These are phyloP conservation scores for Hypoxylon lienhwacheense DNA, from an alignment of 495 filamentous ascomycete genomes.

Conservation along the genomic window DNA sequence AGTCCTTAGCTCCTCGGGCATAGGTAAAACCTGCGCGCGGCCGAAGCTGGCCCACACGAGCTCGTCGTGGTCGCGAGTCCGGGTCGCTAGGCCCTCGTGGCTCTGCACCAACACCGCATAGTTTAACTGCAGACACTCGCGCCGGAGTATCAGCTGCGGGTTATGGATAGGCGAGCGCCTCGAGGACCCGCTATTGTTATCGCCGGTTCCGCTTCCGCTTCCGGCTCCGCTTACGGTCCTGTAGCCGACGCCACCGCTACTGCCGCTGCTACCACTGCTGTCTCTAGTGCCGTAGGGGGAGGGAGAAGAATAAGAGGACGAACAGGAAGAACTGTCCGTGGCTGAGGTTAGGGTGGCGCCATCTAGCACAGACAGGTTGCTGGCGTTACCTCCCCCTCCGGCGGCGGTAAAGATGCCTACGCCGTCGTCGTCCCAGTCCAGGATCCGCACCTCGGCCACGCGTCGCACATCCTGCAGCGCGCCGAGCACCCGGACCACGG, in stretches of 20 bases:
- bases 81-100: constrained; percentile 13
- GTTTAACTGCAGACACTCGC: constrained; percentile 33
- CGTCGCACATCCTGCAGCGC: constrained; percentile 28
- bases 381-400: not conserved
- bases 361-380: constrained; percentile 10
- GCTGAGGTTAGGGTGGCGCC: constrained; percentile 21
- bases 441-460: constrained; percentile 21
- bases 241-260: not conserved
- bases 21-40: constrained; percentile 20
- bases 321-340: too few relatives aligned
- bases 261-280: too few relatives aligned
- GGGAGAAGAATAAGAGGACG: too few relatives aligned
- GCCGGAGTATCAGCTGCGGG: constrained; percentile 17
- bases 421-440: constrained; percentile 33
- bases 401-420: constrained; percentile 19
- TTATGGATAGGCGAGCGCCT: constrained; percentile 17
- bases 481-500: constrained; percentile 27
- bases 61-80: constrained; percentile 29
- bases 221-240: not conserved
- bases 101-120: constrained; percentile 35
- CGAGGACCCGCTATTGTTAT: not conserved
- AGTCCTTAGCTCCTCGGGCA: constrained; percentile 32
- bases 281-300: too few relatives aligned
- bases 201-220: not conserved
- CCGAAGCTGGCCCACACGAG: constrained; percentile 37